Evolutionary conservation across 2,329 filamentous ascomycete genomes (phyloP), one percentile per base, ranked within the genome.

Genomic region (Aureobasidium sp.): DNA sequence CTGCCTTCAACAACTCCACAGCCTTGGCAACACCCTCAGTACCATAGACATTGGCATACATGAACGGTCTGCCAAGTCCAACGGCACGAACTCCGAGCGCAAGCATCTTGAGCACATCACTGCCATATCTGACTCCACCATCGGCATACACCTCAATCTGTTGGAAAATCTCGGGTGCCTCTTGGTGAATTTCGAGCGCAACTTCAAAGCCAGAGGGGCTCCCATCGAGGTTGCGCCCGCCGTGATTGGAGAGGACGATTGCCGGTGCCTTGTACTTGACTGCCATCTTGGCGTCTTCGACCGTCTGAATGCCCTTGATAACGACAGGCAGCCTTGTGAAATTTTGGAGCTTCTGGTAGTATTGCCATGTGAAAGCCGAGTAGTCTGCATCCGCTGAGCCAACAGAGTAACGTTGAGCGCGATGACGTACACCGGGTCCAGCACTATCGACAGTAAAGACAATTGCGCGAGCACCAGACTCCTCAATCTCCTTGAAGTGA

Each of bases 91-190:
- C 86, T 0, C 87, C 86, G 0, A 89, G 73, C 56, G 84, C 86
- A 11, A 89, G 68, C 0, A 84, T 84, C 70, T 89, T 89, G 66
- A 89, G 79, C 3, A 89, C 81, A 68, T 89, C 86, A 0, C 84
- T 83, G 0, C 87, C 87, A 17, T 85, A 75, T 22, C 79, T 78
- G 31, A 89, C 78, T 0, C 87, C 87, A 0, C 86, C 85, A 65
- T 89, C 86, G 3, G 89, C 74, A 56, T 81, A 84, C 0, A 89
- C 80, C 67, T 87, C 83, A 70, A 88, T 77, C 59, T 74, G 73
- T 29, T 80, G 78, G 60, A 88, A 84, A 0, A 89, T 77, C 59
- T 82, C 76, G 0, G 86, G 85, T 44, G 82, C 84, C 65, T 80
- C 81, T 66, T 79, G 79, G 63, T 84, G 84, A 63, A 89, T 76